phyloP scores from a whole-genome alignment of 2,329 filamentous ascomycete genomes.

The Penicillium expansum region DNA sequence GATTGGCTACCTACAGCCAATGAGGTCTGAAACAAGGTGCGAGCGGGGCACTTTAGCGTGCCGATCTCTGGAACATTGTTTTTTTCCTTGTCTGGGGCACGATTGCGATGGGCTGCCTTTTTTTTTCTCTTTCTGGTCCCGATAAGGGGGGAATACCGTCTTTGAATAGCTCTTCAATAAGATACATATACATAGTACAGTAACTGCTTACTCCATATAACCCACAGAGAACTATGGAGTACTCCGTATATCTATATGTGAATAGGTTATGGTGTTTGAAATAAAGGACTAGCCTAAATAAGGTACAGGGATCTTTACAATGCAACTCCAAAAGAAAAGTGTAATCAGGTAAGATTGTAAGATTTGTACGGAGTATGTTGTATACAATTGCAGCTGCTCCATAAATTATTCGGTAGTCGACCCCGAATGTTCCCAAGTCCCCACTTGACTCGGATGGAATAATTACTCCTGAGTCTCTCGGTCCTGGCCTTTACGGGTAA shows the following conservation, averaged over 20 bases:
- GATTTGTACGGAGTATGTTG: too few species aligned
- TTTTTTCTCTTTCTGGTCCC: background rate
- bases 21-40: constrained; percentile 3
- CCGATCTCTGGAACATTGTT: constrained; percentile 11
- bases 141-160: background rate
- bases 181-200: background rate
- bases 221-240: too few species aligned
- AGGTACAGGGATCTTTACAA: constrained; percentile 2
- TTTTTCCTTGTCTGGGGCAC: background rate
- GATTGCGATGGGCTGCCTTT: background rate
- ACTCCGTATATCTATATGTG: background rate
- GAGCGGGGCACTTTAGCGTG: constrained; percentile 6
- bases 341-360: constrained; percentile 2
- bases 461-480: constrained; percentile 12
- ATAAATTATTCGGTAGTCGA: constrained; percentile 14
- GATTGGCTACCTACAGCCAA: constrained; percentile 5
- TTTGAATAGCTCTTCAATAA: background rate
- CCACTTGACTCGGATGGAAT: constrained; percentile 7
- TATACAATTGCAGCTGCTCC: background rate
- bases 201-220: too few species aligned
- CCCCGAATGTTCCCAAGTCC: constrained; percentile 13
- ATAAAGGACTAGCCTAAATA: background rate
- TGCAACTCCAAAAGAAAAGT: background rate
- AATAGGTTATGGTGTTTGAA: background rate
- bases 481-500: background rate